These are phyloP conservation scores for Fusarium heterosporum DNA, from an alignment of 2,329 filamentous ascomycete genomes.

Conservation along the genomic window DNA sequence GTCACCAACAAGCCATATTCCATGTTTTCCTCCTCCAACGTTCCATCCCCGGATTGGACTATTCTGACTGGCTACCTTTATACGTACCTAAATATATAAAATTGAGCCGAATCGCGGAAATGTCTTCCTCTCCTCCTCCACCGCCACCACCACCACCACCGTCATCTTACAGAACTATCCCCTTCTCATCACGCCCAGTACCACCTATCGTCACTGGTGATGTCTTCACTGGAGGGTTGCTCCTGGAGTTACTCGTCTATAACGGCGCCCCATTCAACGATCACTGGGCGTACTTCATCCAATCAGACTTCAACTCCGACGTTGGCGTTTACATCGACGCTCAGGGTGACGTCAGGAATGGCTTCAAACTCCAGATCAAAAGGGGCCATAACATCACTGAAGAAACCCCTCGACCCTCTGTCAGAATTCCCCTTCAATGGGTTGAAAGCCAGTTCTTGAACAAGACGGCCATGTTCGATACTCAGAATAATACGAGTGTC, in stretches of 20 bases:
- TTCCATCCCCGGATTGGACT: no score
- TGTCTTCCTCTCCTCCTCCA: background rate
- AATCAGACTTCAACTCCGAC: fast-evolving
- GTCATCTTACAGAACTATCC: background rate
- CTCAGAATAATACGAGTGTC: fast-evolving
- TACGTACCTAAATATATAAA: no score
- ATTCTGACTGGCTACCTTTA: no score
- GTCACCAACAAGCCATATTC: no score
- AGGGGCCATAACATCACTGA: background rate
- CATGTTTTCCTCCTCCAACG: no score
- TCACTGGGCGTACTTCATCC: constrained; percentile 5
- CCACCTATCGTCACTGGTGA: background rate
- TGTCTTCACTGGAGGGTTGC: fast-evolving
- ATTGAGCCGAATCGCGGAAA: background rate
- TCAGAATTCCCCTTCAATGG: background rate
- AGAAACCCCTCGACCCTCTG: background rate
- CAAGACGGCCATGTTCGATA: background rate
- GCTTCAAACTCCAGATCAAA: constrained; percentile 2
- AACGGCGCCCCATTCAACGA: background rate
- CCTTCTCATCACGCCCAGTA: background rate
- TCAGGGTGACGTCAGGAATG: background rate
- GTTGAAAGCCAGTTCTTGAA: fast-evolving
- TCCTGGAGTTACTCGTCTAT: background rate
- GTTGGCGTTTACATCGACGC: background rate
- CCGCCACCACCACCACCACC: background rate